phyloP scores from a whole-genome alignment of 2,329 filamentous ascomycete species.

The Xylaria hypoxylon region DNA sequence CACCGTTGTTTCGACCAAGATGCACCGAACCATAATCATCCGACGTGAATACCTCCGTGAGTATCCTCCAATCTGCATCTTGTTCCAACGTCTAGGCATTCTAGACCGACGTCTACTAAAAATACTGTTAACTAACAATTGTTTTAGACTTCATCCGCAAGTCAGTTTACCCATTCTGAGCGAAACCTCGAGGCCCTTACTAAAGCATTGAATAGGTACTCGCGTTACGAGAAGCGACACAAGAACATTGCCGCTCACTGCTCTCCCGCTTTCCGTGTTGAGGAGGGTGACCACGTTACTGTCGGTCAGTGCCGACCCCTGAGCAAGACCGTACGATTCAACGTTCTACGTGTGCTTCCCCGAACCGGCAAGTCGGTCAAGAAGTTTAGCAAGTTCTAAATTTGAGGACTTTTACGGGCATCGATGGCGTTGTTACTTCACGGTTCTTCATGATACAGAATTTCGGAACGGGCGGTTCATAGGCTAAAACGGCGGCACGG shows the following conservation, averaged over 20 bases:
- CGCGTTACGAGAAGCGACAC: constrained; percentile 99
- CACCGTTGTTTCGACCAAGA: constrained; percentile 99
- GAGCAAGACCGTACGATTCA: constrained; percentile 99
- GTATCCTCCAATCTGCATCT: constrained; percentile 8
- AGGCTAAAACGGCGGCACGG: constrained; percentile 51
- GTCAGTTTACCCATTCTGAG: constrained; percentile 46
- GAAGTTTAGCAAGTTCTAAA: constrained; percentile 98
- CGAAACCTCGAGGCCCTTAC: constrained; percentile 2
- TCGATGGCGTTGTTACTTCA: constrained; percentile 65
- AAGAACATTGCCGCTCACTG: constrained; percentile 99
- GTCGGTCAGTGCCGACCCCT: constrained; percentile 99
- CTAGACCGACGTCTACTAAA: neutral
- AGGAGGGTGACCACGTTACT: constrained; percentile 99
- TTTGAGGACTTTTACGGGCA: constrained; percentile 60
- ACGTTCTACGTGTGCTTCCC: constrained; percentile 98
- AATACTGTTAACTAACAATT: constrained; percentile 22
- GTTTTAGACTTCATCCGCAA: constrained; percentile 84
- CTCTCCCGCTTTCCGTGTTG: constrained; percentile 99
- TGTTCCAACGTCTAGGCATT: neutral
- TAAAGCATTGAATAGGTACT: constrained; percentile 65
- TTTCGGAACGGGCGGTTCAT: constrained; percentile 54
- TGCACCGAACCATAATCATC: constrained; percentile 99
- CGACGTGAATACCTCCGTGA: constrained; percentile 97
- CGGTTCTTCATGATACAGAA: constrained; percentile 56
- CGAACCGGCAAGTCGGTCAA: constrained; percentile 98